Conservation (phyloP, 805 yeast genomes). For the Candida nemodendra region DNA sequence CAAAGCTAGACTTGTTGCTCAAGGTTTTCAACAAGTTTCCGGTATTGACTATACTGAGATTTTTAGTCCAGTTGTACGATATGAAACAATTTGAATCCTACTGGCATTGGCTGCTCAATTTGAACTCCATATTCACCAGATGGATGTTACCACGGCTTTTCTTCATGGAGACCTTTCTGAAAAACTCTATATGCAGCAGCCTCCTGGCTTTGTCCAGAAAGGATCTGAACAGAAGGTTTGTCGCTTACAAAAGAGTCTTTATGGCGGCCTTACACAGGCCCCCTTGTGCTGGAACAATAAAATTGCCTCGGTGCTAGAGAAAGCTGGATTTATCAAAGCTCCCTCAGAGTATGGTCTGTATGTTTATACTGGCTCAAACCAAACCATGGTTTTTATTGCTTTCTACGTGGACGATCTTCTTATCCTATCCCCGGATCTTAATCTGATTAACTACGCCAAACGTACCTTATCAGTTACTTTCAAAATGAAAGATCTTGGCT, state of each 20-base stretch:
- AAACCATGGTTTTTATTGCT: background rate
- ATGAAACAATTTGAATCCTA: conserved; percentile 4
- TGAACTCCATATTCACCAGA: conserved; percentile 8
- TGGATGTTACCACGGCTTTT: conserved; percentile 17
- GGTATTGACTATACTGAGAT: conserved; percentile 11
- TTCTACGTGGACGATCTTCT: conserved; percentile 3
- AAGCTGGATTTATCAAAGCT: conserved; percentile 1
- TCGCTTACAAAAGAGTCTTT: background rate
- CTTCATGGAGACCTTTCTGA: conserved; percentile 11
- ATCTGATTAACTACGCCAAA: background rate
- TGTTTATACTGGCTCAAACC: background rate
- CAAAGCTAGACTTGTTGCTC: conserved; percentile 4
- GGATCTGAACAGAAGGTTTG: background rate
- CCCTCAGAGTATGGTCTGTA: background rate
- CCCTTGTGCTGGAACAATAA: conserved; percentile 3
- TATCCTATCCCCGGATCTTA: background rate
- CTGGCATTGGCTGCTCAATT: background rate
- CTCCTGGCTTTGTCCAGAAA: conserved; percentile 1
- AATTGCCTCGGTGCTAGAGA: background rate
- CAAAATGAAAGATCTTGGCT: conserved; percentile 4
- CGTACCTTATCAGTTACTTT: background rate
- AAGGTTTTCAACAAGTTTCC: conserved; percentile 3
- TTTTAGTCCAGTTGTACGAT: conserved; percentile 6
- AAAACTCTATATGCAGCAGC: conserved; percentile 8
- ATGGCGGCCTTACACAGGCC: conserved; percentile 3